Percentiles rank a stretch among this genome's conserved stretches.
Evolutionary conservation across 345 rosid genomes (phyloP).

Genomic region (Gossypium longicalyx): DNA sequence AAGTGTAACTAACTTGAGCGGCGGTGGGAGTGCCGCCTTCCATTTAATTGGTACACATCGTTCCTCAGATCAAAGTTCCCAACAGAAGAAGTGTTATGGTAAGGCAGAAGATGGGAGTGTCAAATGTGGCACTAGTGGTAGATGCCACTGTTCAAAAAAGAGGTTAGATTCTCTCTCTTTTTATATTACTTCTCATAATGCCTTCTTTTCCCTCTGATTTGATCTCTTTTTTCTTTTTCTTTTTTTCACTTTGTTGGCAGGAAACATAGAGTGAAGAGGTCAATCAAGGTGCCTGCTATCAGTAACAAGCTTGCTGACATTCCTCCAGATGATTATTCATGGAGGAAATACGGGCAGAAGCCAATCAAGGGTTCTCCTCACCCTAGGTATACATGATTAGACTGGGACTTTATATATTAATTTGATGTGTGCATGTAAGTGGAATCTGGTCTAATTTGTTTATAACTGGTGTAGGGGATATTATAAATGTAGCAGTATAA

Average conservation of each 20-base stretch:
- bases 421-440: neutral
- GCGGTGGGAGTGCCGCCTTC: conserved; percentile 47
- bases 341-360: conserved; percentile 86
- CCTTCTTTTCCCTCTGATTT: neutral
- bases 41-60: conserved; percentile 52
- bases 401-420: neutral
- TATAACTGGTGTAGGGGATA: conserved; percentile 62
- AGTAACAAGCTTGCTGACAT: conserved; percentile 83
- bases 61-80: conserved; percentile 63
- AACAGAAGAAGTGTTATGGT: conserved; percentile 55
- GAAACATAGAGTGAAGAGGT: conserved; percentile 69
- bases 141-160: conserved; percentile 83
- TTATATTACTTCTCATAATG: neutral
- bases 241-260: conserved; percentile 25
- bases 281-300: conserved; percentile 76
- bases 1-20: conserved; percentile 53
- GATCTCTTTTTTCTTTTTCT: conserved; percentile 1
- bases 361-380: conserved; percentile 88
- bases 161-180: conserved; percentile 33
- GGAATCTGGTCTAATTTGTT: neutral
- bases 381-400: conserved; percentile 46
- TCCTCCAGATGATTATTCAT: conserved; percentile 76
- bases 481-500: conserved; percentile 95
- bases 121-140: conserved; percentile 57
- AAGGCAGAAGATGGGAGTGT: conserved; percentile 68